A percentile compares a stretch with the other conserved stretches of the same genome.
These are phyloP conservation scores for Eragrostis nindensis DNA, from an alignment of 176 grass and related monocot genomes.

Conservation along the genomic window DNA sequence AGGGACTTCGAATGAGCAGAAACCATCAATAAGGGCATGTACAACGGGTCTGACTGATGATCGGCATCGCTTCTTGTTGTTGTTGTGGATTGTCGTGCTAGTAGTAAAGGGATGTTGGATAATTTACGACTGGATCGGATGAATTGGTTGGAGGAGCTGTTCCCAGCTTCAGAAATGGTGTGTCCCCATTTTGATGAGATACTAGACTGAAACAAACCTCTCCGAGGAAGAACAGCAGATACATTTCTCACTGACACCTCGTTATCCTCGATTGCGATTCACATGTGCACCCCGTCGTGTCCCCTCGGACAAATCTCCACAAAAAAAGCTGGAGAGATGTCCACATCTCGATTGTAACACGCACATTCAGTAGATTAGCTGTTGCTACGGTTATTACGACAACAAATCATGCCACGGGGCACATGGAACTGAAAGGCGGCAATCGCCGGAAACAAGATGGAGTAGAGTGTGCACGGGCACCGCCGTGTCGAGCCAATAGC, in stretches of 20 bases:
- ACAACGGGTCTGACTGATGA: slow-evolving; percentile 58
- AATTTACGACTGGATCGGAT: slow-evolving; percentile 18
- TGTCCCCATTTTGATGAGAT: background rate
- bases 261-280: background rate
- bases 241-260: background rate
- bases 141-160: too few relatives aligned
- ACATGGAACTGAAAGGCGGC: too few relatives aligned
- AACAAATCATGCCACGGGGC: background rate
- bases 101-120: background rate
- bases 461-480: background rate
- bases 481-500: background rate
- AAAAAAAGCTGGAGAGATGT: background rate
- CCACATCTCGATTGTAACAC: background rate
- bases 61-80: background rate
- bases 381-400: background rate
- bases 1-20: slow-evolving; percentile 19
- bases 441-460: background rate
- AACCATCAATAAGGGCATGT: background rate
- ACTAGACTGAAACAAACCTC: too few relatives aligned
- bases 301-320: background rate
- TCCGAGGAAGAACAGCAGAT: background rate
- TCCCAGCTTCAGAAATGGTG: background rate
- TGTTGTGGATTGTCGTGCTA: background rate
- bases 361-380: background rate
- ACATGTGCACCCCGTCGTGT: background rate